phyloP scores from a whole-genome alignment of 2,329 filamentous ascomycete species.

The Sordariomycetes sp. region DNA sequence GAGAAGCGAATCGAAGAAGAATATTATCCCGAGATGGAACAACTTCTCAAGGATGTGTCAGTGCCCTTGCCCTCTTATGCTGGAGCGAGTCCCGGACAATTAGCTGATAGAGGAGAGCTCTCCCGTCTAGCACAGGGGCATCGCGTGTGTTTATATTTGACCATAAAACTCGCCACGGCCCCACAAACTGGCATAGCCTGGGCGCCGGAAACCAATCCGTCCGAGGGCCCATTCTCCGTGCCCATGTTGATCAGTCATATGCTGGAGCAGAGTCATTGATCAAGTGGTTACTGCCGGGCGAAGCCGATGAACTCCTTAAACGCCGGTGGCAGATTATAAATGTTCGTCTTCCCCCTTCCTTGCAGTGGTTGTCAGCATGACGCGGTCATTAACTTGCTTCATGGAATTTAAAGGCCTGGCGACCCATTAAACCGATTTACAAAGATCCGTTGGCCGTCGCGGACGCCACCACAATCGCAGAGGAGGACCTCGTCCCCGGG shows the following conservation, averaged over 20 bases:
- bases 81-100: not conserved
- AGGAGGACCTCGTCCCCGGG: constrained; percentile 37
- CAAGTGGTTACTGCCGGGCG: constrained; percentile 30
- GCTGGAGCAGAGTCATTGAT: constrained; percentile 20
- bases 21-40: constrained; percentile 66
- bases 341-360: constrained; percentile 14
- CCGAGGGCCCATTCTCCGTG: constrained; percentile 31
- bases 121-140: constrained; percentile 40
- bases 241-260: constrained; percentile 42
- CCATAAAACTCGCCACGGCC: constrained; percentile 53
- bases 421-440: constrained; percentile 30
- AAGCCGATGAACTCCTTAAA: constrained; percentile 23
- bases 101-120: not conserved
- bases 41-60: constrained; percentile 45
- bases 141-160: constrained; percentile 57
- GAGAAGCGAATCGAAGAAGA: constrained; percentile 46
- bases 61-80: not conserved
- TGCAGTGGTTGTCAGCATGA: no score
- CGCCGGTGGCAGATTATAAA: constrained; percentile 43
- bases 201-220: constrained; percentile 46
- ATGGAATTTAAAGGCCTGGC: constrained; percentile 18
- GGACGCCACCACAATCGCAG: constrained; percentile 35
- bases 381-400: no score
- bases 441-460: constrained; percentile 42
- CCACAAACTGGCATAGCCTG: constrained; percentile 52